Evolutionary conservation across 176 grass and related monocot species (phyloP), one percentile per base, ranked within the genome.

Genomic region (Phragmites australis): DNA sequence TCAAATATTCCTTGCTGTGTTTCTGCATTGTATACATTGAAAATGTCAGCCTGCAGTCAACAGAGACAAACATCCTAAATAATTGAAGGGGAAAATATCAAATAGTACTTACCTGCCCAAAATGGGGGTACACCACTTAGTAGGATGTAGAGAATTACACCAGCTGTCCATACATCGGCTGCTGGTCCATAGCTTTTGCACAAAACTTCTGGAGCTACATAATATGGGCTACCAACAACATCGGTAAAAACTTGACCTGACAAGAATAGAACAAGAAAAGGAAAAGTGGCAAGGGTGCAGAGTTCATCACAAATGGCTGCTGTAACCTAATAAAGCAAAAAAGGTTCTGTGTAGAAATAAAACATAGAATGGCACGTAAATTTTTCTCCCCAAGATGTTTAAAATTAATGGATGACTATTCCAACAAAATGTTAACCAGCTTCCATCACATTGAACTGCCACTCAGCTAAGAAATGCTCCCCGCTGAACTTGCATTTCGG

Each of bases 1-100:
- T 99, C 97, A 73, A 99, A 99, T 91, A 99, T 99, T 78, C 97
- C 97, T 91, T 99, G 94, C 21, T 97, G 94, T 31, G 94, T 94
- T 82, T 97, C 94, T 97, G 89, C 79, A 65, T 83, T 78, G 16
- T 56, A 81, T 77, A 81, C 66, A 52, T 83, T 41, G 15, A 73
- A 72, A 57, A 82, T 47, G 16, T 90, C 67, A 90, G 31, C 31
- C 23, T 66, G 18, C 19, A 66, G 31, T 65, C 49, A 31, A 65
- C 15, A 78, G 15, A 56, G 10, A n/a, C 13, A 58, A 65, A 32
- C 4, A 55, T 39, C 42, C 10, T 19, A 66, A n/a, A 60, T 65
- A 68, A 78, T 18, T 70, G 51, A 13, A 59, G 17, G 21, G 15
- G 30, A 1, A 34, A 18, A 29, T 30, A 58, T 58, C 15, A 78